phyloP scores from a whole-genome alignment of 371 early-diverging fungal species.

The Haplosporangium sp. region DNA sequence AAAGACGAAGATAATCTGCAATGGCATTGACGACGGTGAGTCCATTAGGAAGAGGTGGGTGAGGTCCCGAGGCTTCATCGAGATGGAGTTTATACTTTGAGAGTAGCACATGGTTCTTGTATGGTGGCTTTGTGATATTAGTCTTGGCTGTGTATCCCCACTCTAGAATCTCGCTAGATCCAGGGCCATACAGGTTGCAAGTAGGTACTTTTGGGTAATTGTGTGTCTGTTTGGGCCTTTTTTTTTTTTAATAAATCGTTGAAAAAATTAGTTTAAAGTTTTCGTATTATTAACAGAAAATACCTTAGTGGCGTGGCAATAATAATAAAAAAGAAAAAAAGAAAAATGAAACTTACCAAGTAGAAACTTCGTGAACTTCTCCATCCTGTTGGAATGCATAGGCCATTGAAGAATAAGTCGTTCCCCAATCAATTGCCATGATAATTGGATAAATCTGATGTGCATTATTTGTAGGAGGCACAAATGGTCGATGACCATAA shows the following conservation, averaged over 20 bases:
- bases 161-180: slow-evolving; percentile 37
- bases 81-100: slow-evolving; percentile 67
- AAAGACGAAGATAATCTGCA: slow-evolving; percentile 59
- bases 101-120: slow-evolving; percentile 62
- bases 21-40: slow-evolving; percentile 61
- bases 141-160: slow-evolving; percentile 64
- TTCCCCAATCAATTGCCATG: slow-evolving; percentile 53
- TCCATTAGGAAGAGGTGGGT: slow-evolving; percentile 59
- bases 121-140: slow-evolving; percentile 63
- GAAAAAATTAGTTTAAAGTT: no score
- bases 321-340: neutral
- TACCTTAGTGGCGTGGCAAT: no score
- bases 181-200: slow-evolving; percentile 43
- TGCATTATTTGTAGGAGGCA: slow-evolving; percentile 23
- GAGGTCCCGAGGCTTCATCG: slow-evolving; percentile 60
- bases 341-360: slow-evolving; percentile 24
- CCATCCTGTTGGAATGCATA: slow-evolving; percentile 49
- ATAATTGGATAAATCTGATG: slow-evolving; percentile 38
- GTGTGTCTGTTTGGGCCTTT: slow-evolving; percentile 44
- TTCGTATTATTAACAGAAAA: neutral
- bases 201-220: slow-evolving; percentile 52
- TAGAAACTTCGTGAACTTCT: slow-evolving; percentile 46
- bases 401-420: slow-evolving; percentile 49
- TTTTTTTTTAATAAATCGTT: no score
- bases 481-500: slow-evolving; percentile 39